These are phyloP conservation scores for Tylopilus felleus DNA, from an alignment of 768 basidiomycete species.

Conservation along the genomic window DNA sequence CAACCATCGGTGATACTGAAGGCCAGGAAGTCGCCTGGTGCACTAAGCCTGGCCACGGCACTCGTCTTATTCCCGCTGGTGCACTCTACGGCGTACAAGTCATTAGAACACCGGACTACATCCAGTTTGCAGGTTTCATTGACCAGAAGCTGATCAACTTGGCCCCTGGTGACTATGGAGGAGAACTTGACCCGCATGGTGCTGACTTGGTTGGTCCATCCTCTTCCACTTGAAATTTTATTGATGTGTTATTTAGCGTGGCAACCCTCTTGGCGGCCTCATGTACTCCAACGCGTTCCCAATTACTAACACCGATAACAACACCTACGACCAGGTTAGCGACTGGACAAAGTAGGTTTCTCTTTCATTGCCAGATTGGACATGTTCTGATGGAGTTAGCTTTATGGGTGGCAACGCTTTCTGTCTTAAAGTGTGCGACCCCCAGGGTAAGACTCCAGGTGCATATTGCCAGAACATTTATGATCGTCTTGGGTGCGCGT, in stretches of 20 bases:
- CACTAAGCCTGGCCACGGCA: constrained; percentile 65
- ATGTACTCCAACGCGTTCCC: constrained; percentile 62
- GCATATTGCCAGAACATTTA: constrained; percentile 68
- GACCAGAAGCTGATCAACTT: constrained; percentile 63
- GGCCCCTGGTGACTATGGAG: constrained; percentile 54
- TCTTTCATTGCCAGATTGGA: neutral
- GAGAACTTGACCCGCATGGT: constrained; percentile 76
- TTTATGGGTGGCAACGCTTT: constrained; percentile 67
- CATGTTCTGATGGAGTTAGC: constrained; percentile 30
- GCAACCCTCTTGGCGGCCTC: constrained; percentile 77
- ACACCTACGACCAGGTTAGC: constrained; percentile 49
- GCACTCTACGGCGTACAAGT: constrained; percentile 64
- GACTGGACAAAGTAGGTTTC: constrained; percentile 68
- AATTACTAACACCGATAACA: constrained; percentile 40
- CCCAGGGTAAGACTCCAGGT: constrained; percentile 44
- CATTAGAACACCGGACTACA: constrained; percentile 55
- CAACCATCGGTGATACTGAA: constrained; percentile 62
- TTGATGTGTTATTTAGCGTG: constrained; percentile 44
- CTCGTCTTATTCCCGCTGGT: constrained; percentile 68
- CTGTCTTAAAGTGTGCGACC: constrained; percentile 75
- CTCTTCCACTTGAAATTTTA: constrained; percentile 13
- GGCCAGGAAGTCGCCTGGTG: constrained; percentile 75
- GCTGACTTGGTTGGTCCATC: constrained; percentile 50
- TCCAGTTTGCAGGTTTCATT: constrained; percentile 62
- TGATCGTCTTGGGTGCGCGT: constrained; percentile 71